Evolutionary conservation across 2,329 filamentous ascomycete genomes (phyloP), one percentile per base, ranked within the genome.

Genomic region (Paecilomyces sp.): DNA sequence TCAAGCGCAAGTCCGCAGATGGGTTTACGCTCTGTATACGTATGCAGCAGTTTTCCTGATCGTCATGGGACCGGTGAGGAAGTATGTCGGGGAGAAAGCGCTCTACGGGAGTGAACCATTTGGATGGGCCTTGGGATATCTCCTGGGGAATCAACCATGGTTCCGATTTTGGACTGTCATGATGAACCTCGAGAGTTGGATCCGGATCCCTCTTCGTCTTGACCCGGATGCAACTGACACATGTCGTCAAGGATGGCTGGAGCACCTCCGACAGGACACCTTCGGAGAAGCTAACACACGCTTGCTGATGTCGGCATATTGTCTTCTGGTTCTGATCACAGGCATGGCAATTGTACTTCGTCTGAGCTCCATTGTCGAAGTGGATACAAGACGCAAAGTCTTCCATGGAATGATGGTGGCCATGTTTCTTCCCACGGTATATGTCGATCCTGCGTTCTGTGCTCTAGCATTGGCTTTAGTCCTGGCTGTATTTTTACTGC

Each of bases 351-450:
- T 90, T 3, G 90, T 97, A 7, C 85, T 94, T 57, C 85, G 82
- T 51, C 83, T 96, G 41, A 90, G 88, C 50, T 80, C 86, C 2
- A 80, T 90, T 56, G 92, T 90, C 65, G 92, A 97, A 75, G 93
- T 99, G 54, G 94, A 99, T 76, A 99, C 94, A 1, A 85, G 94
- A 56, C 87, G 94, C 56, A 99, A 99, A 75, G 90, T 97, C 25
- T 99, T 99, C 73, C 94, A 99, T 74, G 95, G 95, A 66, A 96
- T 93, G 83, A 97, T 97, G 89, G 93, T 97, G 7, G 86, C 87
- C 59, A 97, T 99, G 91, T 88, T 99, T 59, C 82, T 97, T 1
- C 92, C 94, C 0, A 86, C 90, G 1, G 90, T 88, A 1, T 97
- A 87, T 71, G 78, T 97, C 63, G 94, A 99, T 72, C 93, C 94